Evolutionary conservation across 164 flowering plant species (phyloP).

Genomic region (Umbellularia californica): DNA sequence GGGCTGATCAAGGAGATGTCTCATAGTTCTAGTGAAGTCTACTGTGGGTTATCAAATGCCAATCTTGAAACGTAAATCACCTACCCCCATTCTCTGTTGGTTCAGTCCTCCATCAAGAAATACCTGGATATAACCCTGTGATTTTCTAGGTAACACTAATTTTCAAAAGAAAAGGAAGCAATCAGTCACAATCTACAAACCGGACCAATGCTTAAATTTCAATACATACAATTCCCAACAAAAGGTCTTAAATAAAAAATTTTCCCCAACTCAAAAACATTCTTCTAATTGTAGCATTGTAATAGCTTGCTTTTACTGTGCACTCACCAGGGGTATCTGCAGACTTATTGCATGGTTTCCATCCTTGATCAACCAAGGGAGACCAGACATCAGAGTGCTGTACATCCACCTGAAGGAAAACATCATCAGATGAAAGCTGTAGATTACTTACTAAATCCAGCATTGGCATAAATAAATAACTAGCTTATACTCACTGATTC

Average conservation of each 20-base stretch:
- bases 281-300: not conserved
- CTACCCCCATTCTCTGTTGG: slow-evolving; percentile 99
- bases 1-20: not conserved
- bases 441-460: not conserved
- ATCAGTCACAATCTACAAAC: not conserved
- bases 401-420: slow-evolving; percentile 37
- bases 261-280: too few relatives aligned
- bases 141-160: slow-evolving; percentile 53
- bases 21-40: not conserved
- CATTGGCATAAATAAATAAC: not conserved
- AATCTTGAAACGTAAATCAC: slow-evolving; percentile 17
- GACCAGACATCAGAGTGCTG: slow-evolving; percentile 66
- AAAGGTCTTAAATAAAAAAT: too few relatives aligned
- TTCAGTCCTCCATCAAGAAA: slow-evolving; percentile 98
- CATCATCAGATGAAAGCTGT: slow-evolving; percentile 3
- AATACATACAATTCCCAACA: too few relatives aligned
- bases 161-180: not conserved
- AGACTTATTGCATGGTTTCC: slow-evolving; percentile 53
- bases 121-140: slow-evolving; percentile 80
- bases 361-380: slow-evolving; percentile 71
- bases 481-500: slow-evolving; percentile 42
- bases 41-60: not conserved
- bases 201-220: not conserved
- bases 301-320: not conserved
- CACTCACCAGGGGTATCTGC: slow-evolving; percentile 44